Conservation (phyloP, 106 monocot species). For the Apostasia ramifera region DNA sequence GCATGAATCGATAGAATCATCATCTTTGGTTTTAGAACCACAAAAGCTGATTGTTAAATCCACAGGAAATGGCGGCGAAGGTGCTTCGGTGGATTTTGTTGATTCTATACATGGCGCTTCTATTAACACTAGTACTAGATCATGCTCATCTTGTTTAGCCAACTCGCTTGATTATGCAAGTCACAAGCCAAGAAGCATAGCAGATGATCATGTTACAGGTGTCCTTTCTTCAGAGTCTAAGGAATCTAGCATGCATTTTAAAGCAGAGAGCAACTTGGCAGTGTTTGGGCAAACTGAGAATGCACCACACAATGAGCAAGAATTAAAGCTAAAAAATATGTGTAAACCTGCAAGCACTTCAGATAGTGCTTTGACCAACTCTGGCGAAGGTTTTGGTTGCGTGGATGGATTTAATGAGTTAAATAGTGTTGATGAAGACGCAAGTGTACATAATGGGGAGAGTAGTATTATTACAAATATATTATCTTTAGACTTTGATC, state of each 20-base stretch:
- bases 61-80: constrained; percentile 4
- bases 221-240: not conserved
- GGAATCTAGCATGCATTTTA: not conserved
- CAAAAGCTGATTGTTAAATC: constrained; percentile 7
- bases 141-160: constrained; percentile 1
- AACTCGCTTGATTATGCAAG: constrained; percentile 1
- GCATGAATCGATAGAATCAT: constrained; percentile 1
- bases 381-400: not conserved
- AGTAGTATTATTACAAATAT: constrained; percentile 16
- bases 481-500: constrained; percentile 23
- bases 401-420: constrained; percentile 2
- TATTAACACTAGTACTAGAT: not conserved
- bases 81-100: constrained; percentile 7
- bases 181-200: not conserved
- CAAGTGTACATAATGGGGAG: constrained; percentile 14
- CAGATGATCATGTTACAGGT: not conserved
- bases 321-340: not conserved
- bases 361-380: not conserved
- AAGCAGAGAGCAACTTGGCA: not conserved
- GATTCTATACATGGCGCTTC: constrained; percentile 5
- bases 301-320: not conserved
- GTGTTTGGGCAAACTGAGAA: not conserved
- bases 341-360: not conserved
- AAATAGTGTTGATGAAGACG: not conserved
- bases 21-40: constrained; percentile 17